phyloP scores from a whole-genome alignment of 371 early-diverging fungal species.

The Circinella umbellata region DNA sequence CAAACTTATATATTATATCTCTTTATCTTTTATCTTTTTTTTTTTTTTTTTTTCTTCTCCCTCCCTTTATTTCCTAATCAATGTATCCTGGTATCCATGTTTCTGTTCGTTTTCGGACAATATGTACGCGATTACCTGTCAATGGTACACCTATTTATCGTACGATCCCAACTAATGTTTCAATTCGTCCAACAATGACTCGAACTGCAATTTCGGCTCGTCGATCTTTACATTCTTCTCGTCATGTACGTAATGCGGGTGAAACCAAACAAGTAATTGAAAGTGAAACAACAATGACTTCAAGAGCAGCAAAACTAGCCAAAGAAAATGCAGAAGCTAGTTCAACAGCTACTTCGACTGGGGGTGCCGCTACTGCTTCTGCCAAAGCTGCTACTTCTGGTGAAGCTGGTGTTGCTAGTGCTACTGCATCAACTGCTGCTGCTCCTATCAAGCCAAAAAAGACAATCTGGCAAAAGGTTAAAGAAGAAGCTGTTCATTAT shows the following conservation, averaged over 20 bases:
- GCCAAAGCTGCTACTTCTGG: slow-evolving; percentile 6
- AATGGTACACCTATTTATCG: slow-evolving; percentile 7
- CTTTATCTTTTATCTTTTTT: neutral
- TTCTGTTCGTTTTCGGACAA: slow-evolving; percentile 19
- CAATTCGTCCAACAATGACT: slow-evolving; percentile 12
- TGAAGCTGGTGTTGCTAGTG: slow-evolving; percentile 16
- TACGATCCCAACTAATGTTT: slow-evolving; percentile 12
- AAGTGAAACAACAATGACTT: slow-evolving; percentile 50
- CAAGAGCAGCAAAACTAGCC: slow-evolving; percentile 44
- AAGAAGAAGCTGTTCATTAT: slow-evolving; percentile 91
- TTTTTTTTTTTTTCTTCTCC: no score
- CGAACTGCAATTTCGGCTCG: slow-evolving; percentile 10
- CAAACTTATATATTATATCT: neutral
- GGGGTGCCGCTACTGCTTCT: slow-evolving; percentile 2
- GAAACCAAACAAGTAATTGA: slow-evolving; percentile 26
- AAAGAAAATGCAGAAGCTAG: slow-evolving; percentile 34
- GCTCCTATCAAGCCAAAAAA: slow-evolving; percentile 61
- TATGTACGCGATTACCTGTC: slow-evolving; percentile 22
- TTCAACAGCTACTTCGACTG: neutral
- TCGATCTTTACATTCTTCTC: slow-evolving; percentile 5
- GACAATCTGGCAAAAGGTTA: slow-evolving; percentile 79
- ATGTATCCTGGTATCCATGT: slow-evolving; percentile 7
- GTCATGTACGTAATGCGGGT: slow-evolving; percentile 26
- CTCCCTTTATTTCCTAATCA: no score
- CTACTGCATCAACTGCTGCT: slow-evolving; percentile 23